These are phyloP conservation scores for Saraca asoca DNA, from an alignment of 331 rosid genomes.

Conservation along the genomic window DNA sequence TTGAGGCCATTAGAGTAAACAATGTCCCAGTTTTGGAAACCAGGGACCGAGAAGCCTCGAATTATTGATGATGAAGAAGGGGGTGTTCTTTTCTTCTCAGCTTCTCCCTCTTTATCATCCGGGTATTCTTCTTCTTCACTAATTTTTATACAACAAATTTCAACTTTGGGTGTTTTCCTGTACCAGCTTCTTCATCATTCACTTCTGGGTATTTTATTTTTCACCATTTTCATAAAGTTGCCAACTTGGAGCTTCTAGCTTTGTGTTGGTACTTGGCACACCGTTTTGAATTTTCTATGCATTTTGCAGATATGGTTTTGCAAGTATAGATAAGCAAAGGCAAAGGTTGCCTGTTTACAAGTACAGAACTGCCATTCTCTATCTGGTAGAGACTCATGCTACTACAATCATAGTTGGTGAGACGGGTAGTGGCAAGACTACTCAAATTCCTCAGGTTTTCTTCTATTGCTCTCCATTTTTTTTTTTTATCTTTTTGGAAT, in stretches of 20 bases:
- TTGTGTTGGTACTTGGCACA: not conserved
- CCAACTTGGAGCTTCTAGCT: not conserved
- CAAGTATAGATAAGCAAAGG: slow-evolving; percentile 74
- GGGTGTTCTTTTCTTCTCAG: slow-evolving; percentile 70
- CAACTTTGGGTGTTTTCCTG: slow-evolving; percentile 58
- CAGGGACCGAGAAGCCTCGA: slow-evolving; percentile 72
- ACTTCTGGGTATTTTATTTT: slow-evolving; percentile 57
- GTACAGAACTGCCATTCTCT: slow-evolving; percentile 80
- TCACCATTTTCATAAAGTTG: not conserved
- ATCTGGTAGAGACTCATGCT: slow-evolving; percentile 78
- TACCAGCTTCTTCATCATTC: slow-evolving; percentile 47
- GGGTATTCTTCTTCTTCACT: slow-evolving; percentile 38
- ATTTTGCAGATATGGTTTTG: slow-evolving; percentile 51
- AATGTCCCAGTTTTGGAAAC: slow-evolving; percentile 74
- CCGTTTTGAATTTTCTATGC: not conserved
- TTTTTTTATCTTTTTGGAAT: no score
- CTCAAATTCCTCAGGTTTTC: slow-evolving; percentile 92
- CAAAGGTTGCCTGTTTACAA: slow-evolving; percentile 87
- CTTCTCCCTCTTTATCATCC: slow-evolving; percentile 56
- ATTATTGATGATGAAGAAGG: slow-evolving; percentile 92
- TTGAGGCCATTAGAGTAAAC: not conserved
- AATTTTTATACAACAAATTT: no score
- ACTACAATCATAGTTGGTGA: slow-evolving; percentile 90
- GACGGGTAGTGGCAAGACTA: slow-evolving; percentile 95
- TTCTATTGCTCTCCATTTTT: not conserved